Evolutionary conservation across 768 basidiomycete species (phyloP), one percentile per base, ranked within the genome.

Genomic region (Phanerodontia chrysosporium): DNA sequence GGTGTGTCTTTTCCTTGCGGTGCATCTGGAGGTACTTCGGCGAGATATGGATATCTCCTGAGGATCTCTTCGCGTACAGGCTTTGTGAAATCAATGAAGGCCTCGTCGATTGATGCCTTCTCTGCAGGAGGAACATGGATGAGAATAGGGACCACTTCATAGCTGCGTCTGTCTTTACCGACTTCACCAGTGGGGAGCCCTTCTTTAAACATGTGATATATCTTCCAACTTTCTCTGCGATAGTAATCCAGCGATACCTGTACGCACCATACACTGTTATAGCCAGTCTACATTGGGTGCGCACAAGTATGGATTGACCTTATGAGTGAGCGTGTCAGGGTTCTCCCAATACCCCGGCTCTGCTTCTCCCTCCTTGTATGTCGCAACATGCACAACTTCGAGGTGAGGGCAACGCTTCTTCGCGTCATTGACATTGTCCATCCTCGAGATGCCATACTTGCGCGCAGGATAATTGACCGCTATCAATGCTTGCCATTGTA

Each of bases 91-190:
- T 98, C 96, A 58, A 98, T 84, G 72, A 95, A 99, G 0, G 92
- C 94, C 68, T 99, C 97, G 67, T 98, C 97, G 35, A 98, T 97
- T 0, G 93, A 96, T 24, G 97, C 97, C 70, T 95, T 97, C 74
- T 99, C 96, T 95, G 70, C 12, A 49, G 29, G 55, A 52, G 35
- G 58, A 45, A 35, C 25, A 62, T 58, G 7, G 12, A 2, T 48
- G 29, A 32, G 22, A 49, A 25, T 44, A 21, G 29, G 49, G 3
- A 10, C n/a, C n/a, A 4, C 30, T 32, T 6, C 49, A 9, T 32
- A 22, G 28, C 7, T 29, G 32, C 16, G 27, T 21, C 49, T 48
- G 35, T 53, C 39, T 42, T 53, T 62, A 93, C 94, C 94, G 55
- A 96, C 80, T 76, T 96, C 92, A 22, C 87, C 91, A 4, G 75